Evolutionary conservation across 2,329 filamentous ascomycete species (phyloP), one percentile per base, ranked within the genome.

Genomic region (Claviceps humidiphila): DNA sequence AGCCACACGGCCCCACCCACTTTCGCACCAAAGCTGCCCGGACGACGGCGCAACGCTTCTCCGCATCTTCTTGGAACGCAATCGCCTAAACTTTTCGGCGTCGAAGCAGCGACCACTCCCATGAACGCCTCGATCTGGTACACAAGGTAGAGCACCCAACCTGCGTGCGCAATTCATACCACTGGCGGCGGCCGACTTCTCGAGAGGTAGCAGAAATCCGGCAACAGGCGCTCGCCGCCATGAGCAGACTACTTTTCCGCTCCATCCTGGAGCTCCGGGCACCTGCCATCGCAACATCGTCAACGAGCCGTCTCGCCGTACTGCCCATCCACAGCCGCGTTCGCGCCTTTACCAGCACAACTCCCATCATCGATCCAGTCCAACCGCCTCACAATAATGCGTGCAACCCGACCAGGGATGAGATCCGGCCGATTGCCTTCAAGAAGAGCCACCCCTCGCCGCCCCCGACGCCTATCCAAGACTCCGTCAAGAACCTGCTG

Each of bases 231-330:
- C 30, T 34, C 9, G 57, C 51, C 52, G 61, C 45, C 47, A 80
- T 80, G 77, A 79, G 75, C 64, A 74, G 80, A 64, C 74, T 78
- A 57, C 69, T 86, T 56, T 73, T 84, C 59, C 77, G 79, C 71
- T 82, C 80, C 68, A 69, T 81, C 47, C 66, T 81, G 68, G 81
- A 83, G 72, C 73, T 82, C 50, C 74, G 77, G 59, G 67, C 38
- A 16, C 16, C 59, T 55, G 58, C 56, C 42, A 17, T 63, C 49
- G 30, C 55, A 52, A 55, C 59, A 43, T 55, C 60, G 38, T 58
- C 26, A 34, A 47, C 44, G 44, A 47, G 44, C 44, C 44, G 44
- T 20, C 46, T 47, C 46, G 46, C 34, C 30, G 55, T 61, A 42
- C 58, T 58, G 49, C 59, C 60, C 56, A 58, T 63, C 54, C 58